Conservation (phyloP, 2,329 filamentous ascomycete species). For the Pseudogymnoascus sp. region DNA sequence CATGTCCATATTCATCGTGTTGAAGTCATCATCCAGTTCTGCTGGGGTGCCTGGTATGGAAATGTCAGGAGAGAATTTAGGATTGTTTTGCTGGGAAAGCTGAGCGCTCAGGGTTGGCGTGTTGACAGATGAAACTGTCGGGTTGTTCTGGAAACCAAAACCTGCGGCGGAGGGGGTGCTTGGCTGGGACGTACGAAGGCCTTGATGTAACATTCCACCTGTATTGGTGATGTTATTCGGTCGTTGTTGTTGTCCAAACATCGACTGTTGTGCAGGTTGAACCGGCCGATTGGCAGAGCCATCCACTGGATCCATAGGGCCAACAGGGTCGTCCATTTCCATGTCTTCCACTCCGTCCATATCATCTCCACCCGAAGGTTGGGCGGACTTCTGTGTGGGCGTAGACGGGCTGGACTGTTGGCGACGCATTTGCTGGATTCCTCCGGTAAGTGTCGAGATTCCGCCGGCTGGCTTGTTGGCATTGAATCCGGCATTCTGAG, state of each 20-base stretch:
- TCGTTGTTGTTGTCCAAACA: conserved; percentile 58
- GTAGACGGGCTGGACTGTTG: conserved; percentile 26
- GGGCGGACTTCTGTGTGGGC: conserved; percentile 24
- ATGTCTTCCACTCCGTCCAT: conserved; percentile 87
- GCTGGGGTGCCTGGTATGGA: conserved; percentile 63
- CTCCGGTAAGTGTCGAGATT: conserved; percentile 20
- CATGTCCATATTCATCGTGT: conserved; percentile 52
- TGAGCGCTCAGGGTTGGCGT: conserved; percentile 84
- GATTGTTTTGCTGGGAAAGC: conserved; percentile 48
- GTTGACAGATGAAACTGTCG: conserved; percentile 94
- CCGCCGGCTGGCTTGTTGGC: conserved; percentile 19
- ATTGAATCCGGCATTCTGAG: conserved; percentile 20
- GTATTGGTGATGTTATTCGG: conserved; percentile 78
- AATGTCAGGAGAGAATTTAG: conserved; percentile 44
- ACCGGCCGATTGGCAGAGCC: conserved; percentile 48
- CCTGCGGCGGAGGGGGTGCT: conserved; percentile 72
- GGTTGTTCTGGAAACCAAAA: conserved; percentile 83
- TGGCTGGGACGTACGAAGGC: conserved; percentile 76
- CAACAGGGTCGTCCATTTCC: conserved; percentile 86
- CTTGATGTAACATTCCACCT: conserved; percentile 61
- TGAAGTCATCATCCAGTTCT: conserved; percentile 68
- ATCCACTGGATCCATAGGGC: conserved; percentile 56
- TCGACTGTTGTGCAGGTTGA: conserved; percentile 45
- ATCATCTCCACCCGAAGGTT: conserved; percentile 42
- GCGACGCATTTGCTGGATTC: conserved; percentile 29